Percentiles rank a stretch among this genome's conserved stretches.
phyloP scores from a whole-genome alignment of 1,139 yeast species.

The Eremothecium gossypii region DNA sequence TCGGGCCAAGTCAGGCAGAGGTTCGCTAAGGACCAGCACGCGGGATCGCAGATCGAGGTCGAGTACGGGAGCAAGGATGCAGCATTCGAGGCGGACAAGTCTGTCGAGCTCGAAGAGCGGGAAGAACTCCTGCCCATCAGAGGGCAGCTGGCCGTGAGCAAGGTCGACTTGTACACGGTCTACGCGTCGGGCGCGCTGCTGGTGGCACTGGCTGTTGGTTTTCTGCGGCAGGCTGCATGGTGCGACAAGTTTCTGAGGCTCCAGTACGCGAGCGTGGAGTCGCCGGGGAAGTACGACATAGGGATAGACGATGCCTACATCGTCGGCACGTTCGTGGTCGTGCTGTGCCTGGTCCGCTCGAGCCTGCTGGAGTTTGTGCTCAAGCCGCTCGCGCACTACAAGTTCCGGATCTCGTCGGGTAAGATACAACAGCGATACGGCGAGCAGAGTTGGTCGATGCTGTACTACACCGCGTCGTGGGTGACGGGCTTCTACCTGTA shows the following conservation, averaged over 20 bases:
- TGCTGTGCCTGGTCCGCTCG: constrained; percentile 52
- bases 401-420: constrained; percentile 38
- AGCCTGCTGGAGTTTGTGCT: constrained; percentile 49
- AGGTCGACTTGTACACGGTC: constrained; percentile 8
- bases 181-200: constrained; percentile 6
- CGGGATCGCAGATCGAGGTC: background rate
- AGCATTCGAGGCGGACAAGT: no score
- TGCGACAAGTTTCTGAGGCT: constrained; percentile 39
- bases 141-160: background rate
- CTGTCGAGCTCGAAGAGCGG: no score
- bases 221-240: constrained; percentile 9
- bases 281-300: constrained; percentile 38
- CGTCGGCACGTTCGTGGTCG: constrained; percentile 47
- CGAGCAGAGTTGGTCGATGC: constrained; percentile 76
- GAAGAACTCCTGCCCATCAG: no score
- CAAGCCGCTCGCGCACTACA: constrained; percentile 46
- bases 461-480: constrained; percentile 54
- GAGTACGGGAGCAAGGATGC: no score
- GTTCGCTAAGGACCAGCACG: background rate
- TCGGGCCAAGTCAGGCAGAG: background rate
- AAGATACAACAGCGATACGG: constrained; percentile 61
- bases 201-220: constrained; percentile 3
- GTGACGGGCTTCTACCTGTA: constrained; percentile 51
- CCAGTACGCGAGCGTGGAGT: constrained; percentile 36
- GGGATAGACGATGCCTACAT: constrained; percentile 49